Evolutionary conservation across 1,139 yeast species (phyloP).

Genomic region (Yamadazyma blattariae): DNA sequence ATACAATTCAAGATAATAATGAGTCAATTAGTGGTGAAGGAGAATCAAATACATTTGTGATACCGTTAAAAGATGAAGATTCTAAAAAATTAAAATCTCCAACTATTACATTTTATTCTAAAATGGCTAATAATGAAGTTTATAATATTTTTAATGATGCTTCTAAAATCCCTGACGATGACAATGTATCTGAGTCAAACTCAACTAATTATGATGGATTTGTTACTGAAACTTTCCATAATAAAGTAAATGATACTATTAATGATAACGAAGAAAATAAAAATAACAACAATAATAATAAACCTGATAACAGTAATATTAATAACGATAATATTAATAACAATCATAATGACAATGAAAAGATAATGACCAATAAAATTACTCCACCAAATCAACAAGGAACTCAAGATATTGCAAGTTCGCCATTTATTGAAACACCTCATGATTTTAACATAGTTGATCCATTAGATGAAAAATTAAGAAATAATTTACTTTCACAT

Average conservation of each 20-base stretch:
- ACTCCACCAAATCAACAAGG: neutral
- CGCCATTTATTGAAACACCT: constrained; percentile 49
- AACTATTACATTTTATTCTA: constrained; percentile 75
- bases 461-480: constrained; percentile 27
- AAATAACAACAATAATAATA: constrained; percentile 51
- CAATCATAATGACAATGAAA: constrained; percentile 2
- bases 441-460: constrained; percentile 18
- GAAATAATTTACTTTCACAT: constrained; percentile 21
- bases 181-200: constrained; percentile 23
- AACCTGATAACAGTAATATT: constrained; percentile 21
- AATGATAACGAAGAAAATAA: constrained; percentile 25
- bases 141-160: constrained; percentile 75
- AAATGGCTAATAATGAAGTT: constrained; percentile 74
- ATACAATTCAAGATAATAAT: neutral
- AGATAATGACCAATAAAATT: too few species aligned
- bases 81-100: constrained; percentile 51
- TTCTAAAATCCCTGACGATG: constrained; percentile 31
- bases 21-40: neutral
- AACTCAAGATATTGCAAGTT: constrained; percentile 27
- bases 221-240: constrained; percentile 48
- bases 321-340: constrained; percentile 12
- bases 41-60: constrained; percentile 25
- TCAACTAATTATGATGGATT: constrained; percentile 47
- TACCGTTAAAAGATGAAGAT: constrained; percentile 34
- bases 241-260: constrained; percentile 20